phyloP scores from a whole-genome alignment of 306 rosid species.

The Dalbergia cochinchinensis region DNA sequence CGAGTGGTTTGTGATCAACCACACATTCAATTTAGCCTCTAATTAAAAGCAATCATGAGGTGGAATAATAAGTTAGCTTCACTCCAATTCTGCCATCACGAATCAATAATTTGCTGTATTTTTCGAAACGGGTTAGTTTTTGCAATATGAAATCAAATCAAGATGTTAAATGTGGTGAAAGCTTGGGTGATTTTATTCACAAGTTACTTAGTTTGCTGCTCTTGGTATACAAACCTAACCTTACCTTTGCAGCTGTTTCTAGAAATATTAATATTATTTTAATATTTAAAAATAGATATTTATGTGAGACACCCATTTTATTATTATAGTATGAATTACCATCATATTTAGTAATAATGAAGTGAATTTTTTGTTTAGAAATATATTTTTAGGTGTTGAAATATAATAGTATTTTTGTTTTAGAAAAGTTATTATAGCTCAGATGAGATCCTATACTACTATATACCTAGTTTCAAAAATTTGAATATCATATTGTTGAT shows the following conservation, averaged over 20 bases:
- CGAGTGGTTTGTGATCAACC: too few relatives aligned
- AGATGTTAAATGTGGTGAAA: background rate
- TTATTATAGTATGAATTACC: too few relatives aligned
- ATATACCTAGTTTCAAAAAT: background rate
- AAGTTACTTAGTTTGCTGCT: background rate
- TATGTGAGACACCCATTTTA: too few relatives aligned
- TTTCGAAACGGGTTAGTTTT: background rate
- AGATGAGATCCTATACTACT: background rate
- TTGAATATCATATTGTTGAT: background rate
- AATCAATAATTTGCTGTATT: background rate
- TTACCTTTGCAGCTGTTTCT: background rate
- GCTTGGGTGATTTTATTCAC: background rate
- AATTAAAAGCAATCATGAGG: background rate
- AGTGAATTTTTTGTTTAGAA: too few relatives aligned
- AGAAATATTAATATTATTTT: too few relatives aligned
- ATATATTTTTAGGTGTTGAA: too few relatives aligned
- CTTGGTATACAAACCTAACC: background rate
- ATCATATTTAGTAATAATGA: too few relatives aligned
- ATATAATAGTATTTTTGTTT: background rate
- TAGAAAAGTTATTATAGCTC: background rate
- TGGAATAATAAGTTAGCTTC: background rate
- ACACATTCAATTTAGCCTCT: too few relatives aligned
- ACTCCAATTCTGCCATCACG: background rate
- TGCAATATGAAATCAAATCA: background rate
- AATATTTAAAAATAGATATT: too few relatives aligned